phyloP scores from a whole-genome alignment of 1,284 basidiomycete species.

The Irpex rosettiformis region DNA sequence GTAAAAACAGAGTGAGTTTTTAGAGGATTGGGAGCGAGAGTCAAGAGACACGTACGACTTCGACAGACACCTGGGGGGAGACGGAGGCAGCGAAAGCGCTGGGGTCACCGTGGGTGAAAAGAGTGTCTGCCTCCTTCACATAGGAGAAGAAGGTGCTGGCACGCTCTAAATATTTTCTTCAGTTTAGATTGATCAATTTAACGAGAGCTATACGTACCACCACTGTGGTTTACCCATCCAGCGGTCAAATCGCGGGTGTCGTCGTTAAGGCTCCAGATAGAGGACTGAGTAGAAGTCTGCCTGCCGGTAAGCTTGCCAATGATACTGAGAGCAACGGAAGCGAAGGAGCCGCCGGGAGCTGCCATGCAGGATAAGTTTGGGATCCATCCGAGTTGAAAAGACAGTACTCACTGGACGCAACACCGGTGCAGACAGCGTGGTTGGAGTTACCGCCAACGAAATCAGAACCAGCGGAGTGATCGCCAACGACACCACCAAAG shows the following conservation, averaged over 20 bases:
- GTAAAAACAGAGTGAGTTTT: not conserved
- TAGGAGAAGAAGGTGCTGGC: constrained; percentile 4
- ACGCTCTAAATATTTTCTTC: not conserved
- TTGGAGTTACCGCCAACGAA: constrained; percentile 6
- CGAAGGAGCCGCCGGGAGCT: not conserved
- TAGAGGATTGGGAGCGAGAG: not conserved
- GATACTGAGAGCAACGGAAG: constrained; percentile 1
- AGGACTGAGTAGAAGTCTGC: constrained; percentile 3
- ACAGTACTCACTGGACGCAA: constrained; percentile 4
- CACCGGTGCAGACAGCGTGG: constrained; percentile 10
- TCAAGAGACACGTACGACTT: constrained; percentile 3
- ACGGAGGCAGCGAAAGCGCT: not conserved
- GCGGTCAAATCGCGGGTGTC: constrained; percentile 1
- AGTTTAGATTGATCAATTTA: not conserved
- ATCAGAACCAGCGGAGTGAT: constrained; percentile 1
- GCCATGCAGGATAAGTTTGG: not conserved
- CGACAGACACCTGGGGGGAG: not conserved
- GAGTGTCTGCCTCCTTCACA: not conserved
- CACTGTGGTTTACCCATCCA: constrained; percentile 7
- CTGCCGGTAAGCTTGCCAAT: constrained; percentile 5
- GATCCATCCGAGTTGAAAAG: not conserved
- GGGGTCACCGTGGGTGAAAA: constrained; percentile 7
- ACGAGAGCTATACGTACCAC: not conserved
- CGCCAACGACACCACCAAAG: constrained; percentile 7
- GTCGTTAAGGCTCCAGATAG: constrained; percentile 11